Evolutionary conservation across 2,329 filamentous ascomycete species (phyloP).

Genomic region (Fusarium subglutinans): DNA sequence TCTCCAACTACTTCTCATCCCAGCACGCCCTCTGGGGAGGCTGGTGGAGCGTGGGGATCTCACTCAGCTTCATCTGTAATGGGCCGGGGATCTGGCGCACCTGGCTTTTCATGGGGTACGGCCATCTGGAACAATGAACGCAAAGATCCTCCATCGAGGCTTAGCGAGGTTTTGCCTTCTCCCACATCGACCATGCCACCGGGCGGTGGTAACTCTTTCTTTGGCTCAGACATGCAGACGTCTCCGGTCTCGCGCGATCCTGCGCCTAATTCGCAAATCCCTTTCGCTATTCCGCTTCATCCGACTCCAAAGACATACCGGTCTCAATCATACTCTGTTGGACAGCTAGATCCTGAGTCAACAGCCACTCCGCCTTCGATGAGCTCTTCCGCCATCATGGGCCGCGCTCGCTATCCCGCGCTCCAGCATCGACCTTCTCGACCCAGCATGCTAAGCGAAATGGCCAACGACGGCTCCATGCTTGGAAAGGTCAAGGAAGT

Average conservation of each 20-base stretch:
- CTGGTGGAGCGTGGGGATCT: conserved; percentile 63
- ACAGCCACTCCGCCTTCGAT: conserved; percentile 50
- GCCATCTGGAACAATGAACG: conserved; percentile 85
- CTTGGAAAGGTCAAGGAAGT: conserved; percentile 76
- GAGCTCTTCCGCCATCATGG: conserved; percentile 59
- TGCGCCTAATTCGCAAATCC: conserved; percentile 72
- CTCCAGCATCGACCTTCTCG: conserved; percentile 85
- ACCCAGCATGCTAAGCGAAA: conserved; percentile 78
- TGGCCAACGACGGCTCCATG: conserved; percentile 70
- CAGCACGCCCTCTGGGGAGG: conserved; percentile 78
- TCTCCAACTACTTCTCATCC: conserved; percentile 84
- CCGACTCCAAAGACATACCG: conserved; percentile 93
- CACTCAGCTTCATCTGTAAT: conserved; percentile 59
- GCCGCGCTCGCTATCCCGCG: conserved; percentile 69
- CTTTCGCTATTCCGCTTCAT: conserved; percentile 87
- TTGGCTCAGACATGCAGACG: conserved; percentile 60
- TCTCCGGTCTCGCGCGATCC: conserved; percentile 63
- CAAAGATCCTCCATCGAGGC: conserved; percentile 78
- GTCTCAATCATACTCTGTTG: conserved; percentile 96
- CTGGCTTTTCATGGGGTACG: conserved; percentile 76
- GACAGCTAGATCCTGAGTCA: conserved; percentile 80
- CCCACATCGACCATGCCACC: conserved; percentile 71
- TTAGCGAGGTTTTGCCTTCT: conserved; percentile 79
- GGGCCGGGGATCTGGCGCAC: conserved; percentile 58
- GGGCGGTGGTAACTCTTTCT: conserved; percentile 58